phyloP scores from a whole-genome alignment of 495 filamentous ascomycete genomes.

The Cercophora newfieldiana region DNA sequence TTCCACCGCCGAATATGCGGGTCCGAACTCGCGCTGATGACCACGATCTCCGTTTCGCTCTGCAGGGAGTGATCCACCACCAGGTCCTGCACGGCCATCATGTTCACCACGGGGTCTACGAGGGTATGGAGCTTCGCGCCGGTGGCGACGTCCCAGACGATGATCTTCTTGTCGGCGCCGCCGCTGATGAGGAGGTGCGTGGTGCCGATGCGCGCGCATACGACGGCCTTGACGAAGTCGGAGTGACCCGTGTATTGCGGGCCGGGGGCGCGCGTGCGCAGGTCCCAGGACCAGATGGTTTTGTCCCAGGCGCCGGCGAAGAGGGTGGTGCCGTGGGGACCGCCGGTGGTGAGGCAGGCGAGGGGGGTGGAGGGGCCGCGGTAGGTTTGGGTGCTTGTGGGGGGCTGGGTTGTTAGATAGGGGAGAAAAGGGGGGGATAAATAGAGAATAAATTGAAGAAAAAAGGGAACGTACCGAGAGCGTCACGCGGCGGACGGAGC shows the following conservation, averaged over 20 bases:
- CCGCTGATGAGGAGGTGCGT: conserved; percentile 77
- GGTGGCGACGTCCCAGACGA: conserved; percentile 73
- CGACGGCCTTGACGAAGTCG: conserved; percentile 86
- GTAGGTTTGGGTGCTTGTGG: conserved; percentile 47
- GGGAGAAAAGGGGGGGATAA: no score
- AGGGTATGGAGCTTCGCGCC: conserved; percentile 70
- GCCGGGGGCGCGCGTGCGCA: conserved; percentile 50
- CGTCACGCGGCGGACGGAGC: conserved; percentile 67
- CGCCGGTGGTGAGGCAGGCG: conserved; percentile 71
- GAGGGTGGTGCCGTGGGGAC: conserved; percentile 51
- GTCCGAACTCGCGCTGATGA: conserved; percentile 82
- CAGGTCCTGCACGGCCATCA: conserved; percentile 74
- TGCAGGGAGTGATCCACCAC: conserved; percentile 64
- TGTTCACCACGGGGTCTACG: conserved; percentile 63
- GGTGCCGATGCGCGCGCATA: conserved; percentile 53
- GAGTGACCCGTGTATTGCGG: conserved; percentile 73
- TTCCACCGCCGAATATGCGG: conserved; percentile 78
- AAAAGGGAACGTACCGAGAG: conserved; percentile 50
- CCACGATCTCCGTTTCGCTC: conserved; percentile 47
- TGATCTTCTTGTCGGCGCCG: conserved; percentile 80
- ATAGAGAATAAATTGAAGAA: not conserved
- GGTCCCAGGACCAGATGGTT: conserved; percentile 78
- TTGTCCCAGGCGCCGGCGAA: conserved; percentile 96
- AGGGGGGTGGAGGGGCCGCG: conserved; percentile 77
- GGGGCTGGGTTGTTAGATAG: no score